Evolutionary conservation across 768 basidiomycete species (phyloP), one percentile per base, ranked within the genome.

Genomic region (Suillus paluster): DNA sequence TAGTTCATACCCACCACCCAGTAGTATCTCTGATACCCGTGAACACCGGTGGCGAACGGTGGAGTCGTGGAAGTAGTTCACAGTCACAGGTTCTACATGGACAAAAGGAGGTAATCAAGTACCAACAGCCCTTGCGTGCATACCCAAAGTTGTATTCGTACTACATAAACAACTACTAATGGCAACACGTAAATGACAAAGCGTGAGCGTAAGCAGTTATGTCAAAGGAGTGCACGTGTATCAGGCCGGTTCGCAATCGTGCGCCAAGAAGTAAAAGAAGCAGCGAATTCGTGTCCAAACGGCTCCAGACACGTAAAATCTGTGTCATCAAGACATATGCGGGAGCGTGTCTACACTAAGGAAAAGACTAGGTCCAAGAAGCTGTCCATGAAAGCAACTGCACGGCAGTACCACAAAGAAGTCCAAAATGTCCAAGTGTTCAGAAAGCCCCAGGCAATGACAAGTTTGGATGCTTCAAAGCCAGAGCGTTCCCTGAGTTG

Each of bases 401-500:
- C 38, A 25, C 25, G 17, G 54, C 38, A 39, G 38, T 27, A 55
- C 54, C 17, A 55, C 38, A 23, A 55, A 23, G 9, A n/a, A 50
- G 19, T 34, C 39, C 48, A 39, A 38, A 61, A 34, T 52, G 14
- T 41, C 48, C 15, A 45, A 63, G 46, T 45, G 11, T 11, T 80
- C 73, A 89, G 73, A 90, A 88, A 34, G 81, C 84, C 36, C 86
- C 87, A 6, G 85, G 83, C 63, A 87, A 70, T 12, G 79, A 73
- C 48, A 91, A 80, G 49, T 86, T 79, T 15, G 85, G 84, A 68
- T 86, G 85, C 66, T 82, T n/a, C 76, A 69, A 90, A 89, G 45
- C 84, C 86, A 48, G 70, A 64, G 58, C 88, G 86, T 52, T 79
- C 75, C 48, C 78, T 71, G 21, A 78, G 75, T 62, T 81, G 77